These are phyloP conservation scores for Pichia heedii DNA, from an alignment of 805 yeast genomes.

Conservation along the genomic window DNA sequence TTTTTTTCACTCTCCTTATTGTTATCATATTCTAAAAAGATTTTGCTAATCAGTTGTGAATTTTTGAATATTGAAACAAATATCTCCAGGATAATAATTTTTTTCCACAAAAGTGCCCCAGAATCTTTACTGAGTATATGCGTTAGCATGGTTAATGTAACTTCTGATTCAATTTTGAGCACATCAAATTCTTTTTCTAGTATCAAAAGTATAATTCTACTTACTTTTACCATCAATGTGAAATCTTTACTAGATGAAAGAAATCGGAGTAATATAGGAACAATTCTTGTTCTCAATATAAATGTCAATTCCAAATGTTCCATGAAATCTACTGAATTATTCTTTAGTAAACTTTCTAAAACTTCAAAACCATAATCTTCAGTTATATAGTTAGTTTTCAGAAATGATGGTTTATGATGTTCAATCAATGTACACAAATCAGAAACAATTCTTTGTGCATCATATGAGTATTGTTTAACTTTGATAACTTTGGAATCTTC, in stretches of 20 bases:
- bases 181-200: slow-evolving; percentile 52
- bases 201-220: slow-evolving; percentile 59
- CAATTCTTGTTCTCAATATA: slow-evolving; percentile 55
- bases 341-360: slow-evolving; percentile 66
- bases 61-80: slow-evolving; percentile 54
- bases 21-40: slow-evolving; percentile 58
- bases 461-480: slow-evolving; percentile 50
- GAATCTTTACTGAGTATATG: slow-evolving; percentile 58
- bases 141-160: slow-evolving; percentile 63
- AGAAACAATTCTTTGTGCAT: slow-evolving; percentile 58
- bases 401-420: slow-evolving; percentile 43
- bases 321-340: slow-evolving; percentile 49
- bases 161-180: slow-evolving; percentile 72
- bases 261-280: slow-evolving; percentile 66
- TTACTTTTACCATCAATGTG: slow-evolving; percentile 63
- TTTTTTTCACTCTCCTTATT: slow-evolving; percentile 41
- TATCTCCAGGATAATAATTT: slow-evolving; percentile 63
- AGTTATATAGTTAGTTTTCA: slow-evolving; percentile 44
- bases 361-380: slow-evolving; percentile 73
- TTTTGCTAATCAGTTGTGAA: slow-evolving; percentile 37
- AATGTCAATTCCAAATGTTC: slow-evolving; percentile 56
- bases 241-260: slow-evolving; percentile 53
- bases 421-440: slow-evolving; percentile 68
- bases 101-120: slow-evolving; percentile 60
- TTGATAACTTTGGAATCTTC: slow-evolving; percentile 36